phyloP scores from a whole-genome alignment of 495 filamentous ascomycete species.

The Aspergillus baeticus region DNA sequence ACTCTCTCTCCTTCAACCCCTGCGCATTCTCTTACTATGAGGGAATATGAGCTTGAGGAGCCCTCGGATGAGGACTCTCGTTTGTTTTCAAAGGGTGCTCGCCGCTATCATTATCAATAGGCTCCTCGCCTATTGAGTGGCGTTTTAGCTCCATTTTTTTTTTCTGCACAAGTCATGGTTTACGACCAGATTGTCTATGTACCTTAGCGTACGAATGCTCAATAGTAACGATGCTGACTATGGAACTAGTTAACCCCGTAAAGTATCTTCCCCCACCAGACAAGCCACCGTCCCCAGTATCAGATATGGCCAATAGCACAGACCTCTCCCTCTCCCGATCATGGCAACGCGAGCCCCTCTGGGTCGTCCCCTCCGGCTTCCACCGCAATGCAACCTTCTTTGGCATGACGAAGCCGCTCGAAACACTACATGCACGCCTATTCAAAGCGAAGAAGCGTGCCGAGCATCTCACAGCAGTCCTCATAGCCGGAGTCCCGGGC shows the following conservation, averaged over 20 bases:
- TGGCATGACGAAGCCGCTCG: constrained; percentile 69
- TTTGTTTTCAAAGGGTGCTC: neutral
- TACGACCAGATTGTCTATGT: constrained; percentile 7
- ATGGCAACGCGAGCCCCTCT: constrained; percentile 33
- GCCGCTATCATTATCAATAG: too few species aligned
- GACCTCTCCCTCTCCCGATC: constrained; percentile 23
- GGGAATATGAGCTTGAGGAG: constrained; percentile 43
- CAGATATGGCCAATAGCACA: constrained; percentile 24
- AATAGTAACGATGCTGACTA: constrained; percentile 38
- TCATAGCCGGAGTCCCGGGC: constrained; percentile 73
- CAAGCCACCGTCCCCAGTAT: constrained; percentile 26
- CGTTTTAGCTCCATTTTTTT: too few species aligned
- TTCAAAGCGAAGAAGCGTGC: constrained; percentile 60
- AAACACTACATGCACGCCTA: constrained; percentile 65
- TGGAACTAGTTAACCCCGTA: constrained; percentile 23
- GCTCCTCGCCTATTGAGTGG: neutral
- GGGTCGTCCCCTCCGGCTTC: constrained; percentile 73
- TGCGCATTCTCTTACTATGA: constrained; percentile 29
- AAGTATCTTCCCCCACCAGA: constrained; percentile 12
- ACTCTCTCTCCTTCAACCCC: constrained; percentile 27
- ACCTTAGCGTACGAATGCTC: constrained; percentile 21
- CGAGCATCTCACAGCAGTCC: constrained; percentile 64
- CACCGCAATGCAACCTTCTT: constrained; percentile 76
- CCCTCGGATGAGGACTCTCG: constrained; percentile 11
- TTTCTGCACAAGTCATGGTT: neutral